Percentiles rank a stretch among this genome's conserved stretches.
These are phyloP conservation scores for Penicillium concentricum DNA, from an alignment of 2,329 filamentous ascomycete genomes.

Conservation along the genomic window DNA sequence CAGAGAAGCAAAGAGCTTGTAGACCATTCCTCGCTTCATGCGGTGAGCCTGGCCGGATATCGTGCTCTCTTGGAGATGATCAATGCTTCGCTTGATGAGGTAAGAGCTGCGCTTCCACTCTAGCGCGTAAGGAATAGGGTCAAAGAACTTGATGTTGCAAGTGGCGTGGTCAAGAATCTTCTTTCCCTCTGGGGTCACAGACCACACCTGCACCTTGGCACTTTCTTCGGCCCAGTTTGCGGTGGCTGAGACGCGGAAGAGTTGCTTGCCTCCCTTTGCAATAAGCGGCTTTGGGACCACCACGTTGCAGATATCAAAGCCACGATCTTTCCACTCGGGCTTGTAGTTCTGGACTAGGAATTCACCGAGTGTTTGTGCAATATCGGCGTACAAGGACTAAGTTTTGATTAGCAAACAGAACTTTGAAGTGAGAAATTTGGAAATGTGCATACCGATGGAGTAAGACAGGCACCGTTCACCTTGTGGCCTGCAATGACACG, in stretches of 20 bases:
- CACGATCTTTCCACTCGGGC: constrained; percentile 30
- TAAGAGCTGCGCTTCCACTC: constrained; percentile 63
- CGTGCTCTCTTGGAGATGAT: constrained; percentile 60
- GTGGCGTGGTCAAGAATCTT: constrained; percentile 38
- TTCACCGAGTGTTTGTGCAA: constrained; percentile 37
- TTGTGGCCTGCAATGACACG: constrained; percentile 39
- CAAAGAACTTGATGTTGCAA: constrained; percentile 36
- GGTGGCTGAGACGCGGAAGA: constrained; percentile 38
- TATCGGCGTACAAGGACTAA: constrained; percentile 39
- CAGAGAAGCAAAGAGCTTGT: constrained; percentile 67
- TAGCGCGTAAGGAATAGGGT: constrained; percentile 23
- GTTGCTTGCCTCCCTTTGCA: constrained; percentile 38
- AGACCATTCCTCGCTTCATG: constrained; percentile 71
- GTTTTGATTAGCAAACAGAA: constrained; percentile 1
- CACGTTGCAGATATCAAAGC: constrained; percentile 38
- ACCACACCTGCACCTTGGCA: constrained; percentile 35
- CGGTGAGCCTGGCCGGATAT: constrained; percentile 67
- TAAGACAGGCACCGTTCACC: constrained; percentile 37
- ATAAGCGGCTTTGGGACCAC: constrained; percentile 57
- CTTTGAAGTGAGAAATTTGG: constrained; percentile 1
- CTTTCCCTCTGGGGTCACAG: constrained; percentile 39
- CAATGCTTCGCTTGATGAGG: constrained; percentile 64
- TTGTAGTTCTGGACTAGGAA: constrained; percentile 36
- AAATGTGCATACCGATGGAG: constrained; percentile 29
- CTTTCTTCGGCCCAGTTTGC: constrained; percentile 36